Percentiles rank a stretch among this genome's conserved stretches.
Evolutionary conservation across 1,139 yeast species (phyloP).

Genomic region (Maudiozyma humilis): DNA sequence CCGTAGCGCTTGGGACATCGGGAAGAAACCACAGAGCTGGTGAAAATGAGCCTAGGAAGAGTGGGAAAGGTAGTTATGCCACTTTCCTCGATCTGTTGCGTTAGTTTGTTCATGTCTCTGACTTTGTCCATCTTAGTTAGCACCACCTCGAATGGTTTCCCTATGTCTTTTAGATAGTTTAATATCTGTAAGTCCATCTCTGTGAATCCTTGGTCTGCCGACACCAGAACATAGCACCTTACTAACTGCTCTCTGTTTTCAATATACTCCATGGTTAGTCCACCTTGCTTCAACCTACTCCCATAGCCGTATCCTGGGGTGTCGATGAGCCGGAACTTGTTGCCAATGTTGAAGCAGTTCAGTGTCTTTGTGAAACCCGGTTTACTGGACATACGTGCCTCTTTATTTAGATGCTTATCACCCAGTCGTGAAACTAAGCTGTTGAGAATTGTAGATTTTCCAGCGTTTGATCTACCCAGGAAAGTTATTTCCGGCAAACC

Average conservation of each 20-base stretch:
- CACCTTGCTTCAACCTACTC: constrained; percentile 59
- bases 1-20: constrained; percentile 34
- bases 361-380: constrained; percentile 76
- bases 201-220: constrained; percentile 49
- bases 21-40: constrained; percentile 32
- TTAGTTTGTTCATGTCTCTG: constrained; percentile 18
- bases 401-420: constrained; percentile 30
- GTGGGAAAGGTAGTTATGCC: constrained; percentile 25
- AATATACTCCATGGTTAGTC: constrained; percentile 55
- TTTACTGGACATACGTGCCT: constrained; percentile 48
- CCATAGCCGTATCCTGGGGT: constrained; percentile 80
- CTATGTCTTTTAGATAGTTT: constrained; percentile 42
- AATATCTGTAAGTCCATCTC: constrained; percentile 49
- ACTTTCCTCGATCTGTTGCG: constrained; percentile 25
- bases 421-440: constrained; percentile 37
- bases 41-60: constrained; percentile 35
- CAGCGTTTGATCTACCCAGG: constrained; percentile 76
- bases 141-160: constrained; percentile 63
- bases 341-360: constrained; percentile 62
- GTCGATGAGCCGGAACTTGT: constrained; percentile 58
- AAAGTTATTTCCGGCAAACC: constrained; percentile 61
- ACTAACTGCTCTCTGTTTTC: constrained; percentile 44
- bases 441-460: constrained; percentile 71
- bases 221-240: constrained; percentile 54
- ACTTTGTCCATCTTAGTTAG: constrained; percentile 68